phyloP scores from a whole-genome alignment of 1,284 basidiomycete genomes.

The Schizopora paradoxa region DNA sequence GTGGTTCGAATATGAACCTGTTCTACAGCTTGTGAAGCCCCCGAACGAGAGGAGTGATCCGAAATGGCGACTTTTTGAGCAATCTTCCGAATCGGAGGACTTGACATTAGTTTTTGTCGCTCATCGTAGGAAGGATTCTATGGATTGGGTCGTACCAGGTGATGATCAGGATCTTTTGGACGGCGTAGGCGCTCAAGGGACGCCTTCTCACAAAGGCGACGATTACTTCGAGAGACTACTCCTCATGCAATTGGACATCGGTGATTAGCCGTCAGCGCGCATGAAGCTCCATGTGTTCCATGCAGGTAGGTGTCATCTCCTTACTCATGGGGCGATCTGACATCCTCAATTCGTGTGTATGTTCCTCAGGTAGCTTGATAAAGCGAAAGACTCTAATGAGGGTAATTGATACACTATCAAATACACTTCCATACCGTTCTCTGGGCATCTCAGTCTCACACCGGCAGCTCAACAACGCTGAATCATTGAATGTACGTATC shows the following conservation, averaged over 20 bases:
- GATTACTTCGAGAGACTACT: conserved; percentile 68
- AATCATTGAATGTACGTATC: too few relatives aligned
- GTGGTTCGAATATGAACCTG: conserved; percentile 72
- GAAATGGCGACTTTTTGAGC: conserved; percentile 25
- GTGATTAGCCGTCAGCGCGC: too few relatives aligned
- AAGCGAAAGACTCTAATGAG: too few relatives aligned
- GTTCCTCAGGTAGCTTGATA: too few relatives aligned
- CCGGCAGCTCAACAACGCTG: too few relatives aligned
- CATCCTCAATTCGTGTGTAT: too few relatives aligned
- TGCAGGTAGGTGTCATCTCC: too few relatives aligned
- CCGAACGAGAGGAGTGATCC: background rate
- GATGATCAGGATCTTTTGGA: conserved; percentile 49
- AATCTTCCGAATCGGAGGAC: conserved; percentile 32
- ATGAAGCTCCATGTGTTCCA: too few relatives aligned
- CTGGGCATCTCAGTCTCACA: too few relatives aligned
- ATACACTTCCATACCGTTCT: too few relatives aligned
- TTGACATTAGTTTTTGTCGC: conserved; percentile 58
- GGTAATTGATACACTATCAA: too few relatives aligned
- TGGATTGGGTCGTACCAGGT: conserved; percentile 47
- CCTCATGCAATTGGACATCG: conserved; percentile 46
- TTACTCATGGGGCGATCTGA: too few relatives aligned
- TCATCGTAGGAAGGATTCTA: conserved; percentile 49
- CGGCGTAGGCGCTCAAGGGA: conserved; percentile 48
- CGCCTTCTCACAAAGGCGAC: conserved; percentile 40
- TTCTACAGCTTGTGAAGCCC: conserved; percentile 32